These are phyloP conservation scores for Chalciporus chontae DNA, from an alignment of 768 basidiomycete species.

Conservation along the genomic window DNA sequence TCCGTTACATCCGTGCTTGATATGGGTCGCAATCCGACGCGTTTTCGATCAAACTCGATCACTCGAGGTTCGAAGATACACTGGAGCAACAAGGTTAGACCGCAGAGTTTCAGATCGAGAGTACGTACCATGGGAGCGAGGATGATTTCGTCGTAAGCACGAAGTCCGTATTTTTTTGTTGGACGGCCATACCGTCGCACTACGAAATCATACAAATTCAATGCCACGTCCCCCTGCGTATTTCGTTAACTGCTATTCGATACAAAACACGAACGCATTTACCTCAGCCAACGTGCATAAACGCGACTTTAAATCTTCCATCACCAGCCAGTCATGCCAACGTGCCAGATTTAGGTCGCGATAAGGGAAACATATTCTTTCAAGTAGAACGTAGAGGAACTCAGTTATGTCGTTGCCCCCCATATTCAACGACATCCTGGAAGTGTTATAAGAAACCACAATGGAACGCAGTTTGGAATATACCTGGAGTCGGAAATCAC, in stretches of 20 bases:
- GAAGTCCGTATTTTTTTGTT: constrained; percentile 84
- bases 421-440: constrained; percentile 75
- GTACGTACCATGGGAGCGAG: constrained; percentile 83
- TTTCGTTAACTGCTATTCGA: constrained; percentile 3
- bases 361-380: constrained; percentile 86
- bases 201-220: constrained; percentile 88
- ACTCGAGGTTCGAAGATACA: constrained; percentile 91
- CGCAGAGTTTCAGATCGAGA: background rate
- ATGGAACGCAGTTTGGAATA: constrained; percentile 9
- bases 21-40: constrained; percentile 44
- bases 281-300: constrained; percentile 89
- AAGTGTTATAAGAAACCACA: constrained; percentile 4
- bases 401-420: constrained; percentile 96
- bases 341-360: constrained; percentile 71
- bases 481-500: constrained; percentile 86
- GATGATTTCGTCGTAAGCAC: constrained; percentile 94
- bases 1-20: constrained; percentile 65
- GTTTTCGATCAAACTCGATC: constrained; percentile 84
- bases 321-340: constrained; percentile 83
- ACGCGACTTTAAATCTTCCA: constrained; percentile 87
- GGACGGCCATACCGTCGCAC: constrained; percentile 72
- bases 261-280: constrained; percentile 20
- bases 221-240: constrained; percentile 77
- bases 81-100: constrained; percentile 37
- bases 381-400: constrained; percentile 75